phyloP scores from a whole-genome alignment of 257 asterid genomes.

The Solanum bulbocastanum region DNA sequence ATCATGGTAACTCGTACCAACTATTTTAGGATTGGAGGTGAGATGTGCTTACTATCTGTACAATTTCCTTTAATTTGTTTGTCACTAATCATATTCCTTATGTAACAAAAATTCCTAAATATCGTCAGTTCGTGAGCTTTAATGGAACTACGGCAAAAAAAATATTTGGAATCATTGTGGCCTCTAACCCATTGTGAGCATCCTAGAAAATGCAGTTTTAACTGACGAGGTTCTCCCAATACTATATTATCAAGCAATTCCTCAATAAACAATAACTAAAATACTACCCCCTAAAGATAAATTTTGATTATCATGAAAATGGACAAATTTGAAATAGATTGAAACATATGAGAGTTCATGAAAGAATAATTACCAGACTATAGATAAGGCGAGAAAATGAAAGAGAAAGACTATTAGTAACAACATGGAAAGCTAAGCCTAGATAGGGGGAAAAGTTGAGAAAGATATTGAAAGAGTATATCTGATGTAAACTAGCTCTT shows the following conservation, averaged over 20 bases:
- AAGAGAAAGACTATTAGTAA: neutral
- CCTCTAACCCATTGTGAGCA: neutral
- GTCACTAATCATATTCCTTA: neutral
- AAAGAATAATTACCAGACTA: neutral
- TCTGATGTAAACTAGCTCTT: neutral
- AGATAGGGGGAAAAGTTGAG: neutral
- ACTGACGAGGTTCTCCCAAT: neutral
- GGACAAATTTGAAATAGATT: neutral
- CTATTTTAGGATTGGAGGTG: neutral
- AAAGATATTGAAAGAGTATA: neutral
- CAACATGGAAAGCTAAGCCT: neutral
- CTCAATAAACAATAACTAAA: too few species aligned
- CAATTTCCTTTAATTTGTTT: too few species aligned
- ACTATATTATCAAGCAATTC: too few species aligned
- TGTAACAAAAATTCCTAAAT: neutral
- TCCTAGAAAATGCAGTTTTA: neutral
- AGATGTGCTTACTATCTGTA: neutral
- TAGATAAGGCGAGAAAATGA: neutral
- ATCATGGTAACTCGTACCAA: neutral
- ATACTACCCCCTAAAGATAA: neutral
- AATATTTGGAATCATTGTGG: neutral
- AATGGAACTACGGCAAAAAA: neutral
- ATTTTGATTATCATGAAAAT: neutral
- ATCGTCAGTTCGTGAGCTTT: neutral
- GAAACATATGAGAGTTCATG: neutral